These are phyloP conservation scores for Scedosporium aurantiacum DNA, from an alignment of 2,329 filamentous ascomycete genomes.

Conservation along the genomic window DNA sequence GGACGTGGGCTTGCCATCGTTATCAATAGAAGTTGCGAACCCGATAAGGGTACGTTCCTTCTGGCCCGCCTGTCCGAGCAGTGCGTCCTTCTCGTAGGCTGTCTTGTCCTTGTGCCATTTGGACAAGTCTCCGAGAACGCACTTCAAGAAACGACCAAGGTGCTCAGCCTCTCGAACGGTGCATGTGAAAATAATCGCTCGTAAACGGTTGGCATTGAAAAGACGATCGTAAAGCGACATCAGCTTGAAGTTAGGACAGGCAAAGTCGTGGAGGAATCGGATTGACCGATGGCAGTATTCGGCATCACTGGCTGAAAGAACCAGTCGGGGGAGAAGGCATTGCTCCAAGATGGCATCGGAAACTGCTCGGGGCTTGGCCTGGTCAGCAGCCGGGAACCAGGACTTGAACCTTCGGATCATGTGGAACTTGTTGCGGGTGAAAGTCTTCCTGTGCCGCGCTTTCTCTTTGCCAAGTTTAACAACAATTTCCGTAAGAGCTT, in stretches of 20 bases:
- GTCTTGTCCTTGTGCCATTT: conserved; percentile 72
- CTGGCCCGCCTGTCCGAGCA: conserved; percentile 25
- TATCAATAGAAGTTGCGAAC: conserved; percentile 63
- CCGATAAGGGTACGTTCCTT: conserved; percentile 54
- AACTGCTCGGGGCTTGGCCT: conserved; percentile 44
- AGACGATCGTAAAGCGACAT: conserved; percentile 74
- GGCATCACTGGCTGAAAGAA: conserved; percentile 76
- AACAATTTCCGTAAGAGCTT: conserved; percentile 51
- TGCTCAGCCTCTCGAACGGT: conserved; percentile 87
- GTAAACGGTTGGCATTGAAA: conserved; percentile 72
- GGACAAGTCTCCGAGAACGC: conserved; percentile 67
- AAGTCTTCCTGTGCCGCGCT: conserved; percentile 9
- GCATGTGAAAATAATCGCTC: conserved; percentile 75
- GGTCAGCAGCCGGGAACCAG: conserved; percentile 60
- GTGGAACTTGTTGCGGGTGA: conserved; percentile 36
- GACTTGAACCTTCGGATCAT: conserved; percentile 63
- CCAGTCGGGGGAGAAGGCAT: conserved; percentile 79
- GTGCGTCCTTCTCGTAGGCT: conserved; percentile 70
- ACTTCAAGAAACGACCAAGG: conserved; percentile 80
- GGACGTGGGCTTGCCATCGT: conserved; percentile 54
- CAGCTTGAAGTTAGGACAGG: conserved; percentile 76
- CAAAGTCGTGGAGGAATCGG: conserved; percentile 74
- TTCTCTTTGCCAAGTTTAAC: conserved; percentile 11
- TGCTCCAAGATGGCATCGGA: conserved; percentile 76
- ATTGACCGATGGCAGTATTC: conserved; percentile 82